Evolutionary conservation across 2,329 filamentous ascomycete species (phyloP).

Genomic region (Penicillium freii): DNA sequence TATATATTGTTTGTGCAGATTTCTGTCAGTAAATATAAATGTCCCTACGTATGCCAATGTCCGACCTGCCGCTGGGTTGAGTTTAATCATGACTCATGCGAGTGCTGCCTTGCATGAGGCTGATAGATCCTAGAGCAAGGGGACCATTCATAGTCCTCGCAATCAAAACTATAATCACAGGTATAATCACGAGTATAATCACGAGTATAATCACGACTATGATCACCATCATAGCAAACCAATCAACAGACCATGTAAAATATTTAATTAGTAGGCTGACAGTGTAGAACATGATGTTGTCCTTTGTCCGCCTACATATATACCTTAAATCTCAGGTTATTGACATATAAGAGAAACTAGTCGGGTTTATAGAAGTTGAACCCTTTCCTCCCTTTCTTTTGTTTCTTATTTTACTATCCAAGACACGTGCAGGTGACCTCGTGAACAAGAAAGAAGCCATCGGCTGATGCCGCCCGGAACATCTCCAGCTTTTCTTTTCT

Average conservation of each 20-base stretch:
- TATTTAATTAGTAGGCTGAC: background rate
- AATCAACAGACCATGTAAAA: background rate
- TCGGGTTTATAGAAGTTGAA: background rate
- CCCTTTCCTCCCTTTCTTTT: background rate
- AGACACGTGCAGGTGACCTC: conserved; percentile 1
- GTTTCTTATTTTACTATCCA: background rate
- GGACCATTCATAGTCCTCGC: background rate
- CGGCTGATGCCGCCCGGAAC: conserved; percentile 1
- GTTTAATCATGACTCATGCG: conserved; percentile 3
- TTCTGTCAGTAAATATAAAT: background rate
- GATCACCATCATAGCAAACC: background rate
- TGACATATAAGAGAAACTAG: background rate
- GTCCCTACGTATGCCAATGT: background rate
- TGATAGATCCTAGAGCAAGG: background rate
- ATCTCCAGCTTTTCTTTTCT: background rate
- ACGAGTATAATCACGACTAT: background rate
- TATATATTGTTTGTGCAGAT: too few relatives aligned
- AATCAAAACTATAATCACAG: background rate
- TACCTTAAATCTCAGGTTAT: conserved; percentile 3
- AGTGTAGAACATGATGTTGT: background rate
- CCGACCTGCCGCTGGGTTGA: background rate
- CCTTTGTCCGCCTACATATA: background rate
- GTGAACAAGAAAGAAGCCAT: background rate
- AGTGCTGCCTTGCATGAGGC: conserved; percentile 9
- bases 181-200: too few relatives aligned